Conservation (phyloP, 139 green algal species). For the Marvania coccoides region DNA sequence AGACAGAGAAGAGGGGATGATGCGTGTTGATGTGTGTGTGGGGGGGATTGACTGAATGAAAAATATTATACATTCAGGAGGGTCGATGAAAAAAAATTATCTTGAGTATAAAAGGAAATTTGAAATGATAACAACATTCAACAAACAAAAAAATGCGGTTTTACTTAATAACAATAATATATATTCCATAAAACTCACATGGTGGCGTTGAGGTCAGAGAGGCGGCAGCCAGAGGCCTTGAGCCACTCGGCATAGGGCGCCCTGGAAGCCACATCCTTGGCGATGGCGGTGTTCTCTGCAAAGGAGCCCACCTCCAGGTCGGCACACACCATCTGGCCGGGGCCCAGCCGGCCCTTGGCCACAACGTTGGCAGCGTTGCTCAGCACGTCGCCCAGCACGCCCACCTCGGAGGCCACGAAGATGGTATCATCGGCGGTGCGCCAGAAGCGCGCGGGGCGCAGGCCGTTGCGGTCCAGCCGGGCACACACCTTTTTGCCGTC, state of each 20-base stretch:
- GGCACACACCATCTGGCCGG: conserved; percentile 92
- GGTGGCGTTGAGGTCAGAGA: conserved; percentile 45
- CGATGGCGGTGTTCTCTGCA: conserved; percentile 78
- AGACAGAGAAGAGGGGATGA: not conserved
- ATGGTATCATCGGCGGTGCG: conserved; percentile 89
- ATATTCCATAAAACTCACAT: too few relatives aligned
- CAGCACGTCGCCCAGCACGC: conserved; percentile 87
- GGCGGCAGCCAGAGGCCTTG: conserved; percentile 25
- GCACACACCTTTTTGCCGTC: conserved; percentile 87
- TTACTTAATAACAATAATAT: too few relatives aligned
- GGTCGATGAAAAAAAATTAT: not conserved
- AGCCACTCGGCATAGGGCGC: conserved; percentile 88
- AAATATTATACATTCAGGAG: not conserved
- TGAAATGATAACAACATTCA: too few relatives aligned
- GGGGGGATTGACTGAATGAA: too few relatives aligned
- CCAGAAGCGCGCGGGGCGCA: conserved; percentile 96
- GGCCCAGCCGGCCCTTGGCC: conserved; percentile 90
- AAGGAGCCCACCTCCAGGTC: conserved; percentile 82
- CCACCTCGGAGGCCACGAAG: conserved; percentile 96
- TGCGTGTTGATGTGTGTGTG: too few relatives aligned
- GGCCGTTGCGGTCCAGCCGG: conserved; percentile 94
- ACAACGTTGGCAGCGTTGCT: conserved; percentile 75
- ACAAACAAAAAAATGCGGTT: too few relatives aligned
- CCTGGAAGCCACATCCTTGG: conserved; percentile 55
- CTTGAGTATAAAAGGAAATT: too few relatives aligned